phyloP scores from a whole-genome alignment of 805 yeast species.

The Jamesozyma piceae region DNA sequence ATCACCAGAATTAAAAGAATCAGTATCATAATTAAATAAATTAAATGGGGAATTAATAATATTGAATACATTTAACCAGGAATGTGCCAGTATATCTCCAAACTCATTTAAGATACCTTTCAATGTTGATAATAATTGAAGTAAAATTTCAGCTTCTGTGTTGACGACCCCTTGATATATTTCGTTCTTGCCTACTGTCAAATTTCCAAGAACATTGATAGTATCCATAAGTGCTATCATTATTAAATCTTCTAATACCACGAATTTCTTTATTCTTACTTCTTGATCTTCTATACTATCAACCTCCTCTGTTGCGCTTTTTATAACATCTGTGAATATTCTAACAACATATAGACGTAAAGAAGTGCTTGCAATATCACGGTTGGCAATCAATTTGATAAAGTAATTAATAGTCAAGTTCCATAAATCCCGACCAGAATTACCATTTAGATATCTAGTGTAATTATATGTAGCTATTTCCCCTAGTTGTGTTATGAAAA shows the following conservation, averaged over 20 bases:
- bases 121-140: constrained; percentile 51
- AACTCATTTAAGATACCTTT: constrained; percentile 69
- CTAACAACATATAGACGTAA: constrained; percentile 41
- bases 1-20: constrained; percentile 18
- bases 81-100: constrained; percentile 50
- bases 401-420: constrained; percentile 37
- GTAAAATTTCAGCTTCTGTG: constrained; percentile 60
- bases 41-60: constrained; percentile 52
- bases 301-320: constrained; percentile 23
- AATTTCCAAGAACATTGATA: constrained; percentile 34
- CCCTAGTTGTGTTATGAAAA: constrained; percentile 44
- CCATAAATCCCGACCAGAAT: constrained; percentile 39
- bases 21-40: constrained; percentile 26
- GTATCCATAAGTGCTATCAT: constrained; percentile 41
- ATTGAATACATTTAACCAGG: constrained; percentile 66
- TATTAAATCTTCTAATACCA: constrained; percentile 37
- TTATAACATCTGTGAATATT: constrained; percentile 44
- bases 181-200: constrained; percentile 21
- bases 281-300: constrained; percentile 17
- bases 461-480: constrained; percentile 46
- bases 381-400: constrained; percentile 36
- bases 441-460: constrained; percentile 34
- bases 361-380: constrained; percentile 33
- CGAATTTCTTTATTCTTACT: constrained; percentile 9
- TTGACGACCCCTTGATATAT: constrained; percentile 34